Percentiles rank a stretch among this genome's conserved stretches.
phyloP scores from a whole-genome alignment of 148 eudicot species.

The Chenopodium suecicum region DNA sequence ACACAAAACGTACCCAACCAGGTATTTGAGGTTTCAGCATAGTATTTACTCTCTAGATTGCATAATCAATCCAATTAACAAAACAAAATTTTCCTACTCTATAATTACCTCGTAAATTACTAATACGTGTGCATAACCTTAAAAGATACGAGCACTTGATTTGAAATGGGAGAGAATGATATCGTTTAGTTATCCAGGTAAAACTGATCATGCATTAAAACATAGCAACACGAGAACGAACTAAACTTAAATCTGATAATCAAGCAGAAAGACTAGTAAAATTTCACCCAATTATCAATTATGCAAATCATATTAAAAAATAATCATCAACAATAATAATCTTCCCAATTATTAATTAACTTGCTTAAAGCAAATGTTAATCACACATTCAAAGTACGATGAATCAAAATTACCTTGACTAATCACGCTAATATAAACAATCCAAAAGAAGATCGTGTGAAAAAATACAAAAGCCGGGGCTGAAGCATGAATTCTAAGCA shows the following conservation, averaged over 20 bases:
- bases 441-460: conserved; percentile 53
- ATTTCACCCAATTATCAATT: neutral
- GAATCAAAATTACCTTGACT: conserved; percentile 43
- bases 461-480: conserved; percentile 74
- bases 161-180: too few species aligned
- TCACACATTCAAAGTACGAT: neutral
- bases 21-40: neutral
- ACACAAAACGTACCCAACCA: neutral
- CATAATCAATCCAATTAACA: neutral
- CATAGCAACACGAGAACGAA: neutral
- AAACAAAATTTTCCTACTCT: neutral
- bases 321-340: neutral
- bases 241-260: too few species aligned
- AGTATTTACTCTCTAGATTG: neutral
- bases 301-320: neutral
- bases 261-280: neutral
- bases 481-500: conserved; percentile 53
- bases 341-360: neutral
- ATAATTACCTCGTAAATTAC: too few species aligned
- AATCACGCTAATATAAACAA: conserved; percentile 40
- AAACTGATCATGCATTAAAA: too few species aligned
- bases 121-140: neutral
- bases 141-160: neutral
- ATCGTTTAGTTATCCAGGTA: too few species aligned
- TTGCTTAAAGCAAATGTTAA: neutral